Percentiles rank a stretch among this genome's conserved stretches.
Conservation (phyloP, 1,284 basidiomycete genomes). For the Melampsora americana region DNA sequence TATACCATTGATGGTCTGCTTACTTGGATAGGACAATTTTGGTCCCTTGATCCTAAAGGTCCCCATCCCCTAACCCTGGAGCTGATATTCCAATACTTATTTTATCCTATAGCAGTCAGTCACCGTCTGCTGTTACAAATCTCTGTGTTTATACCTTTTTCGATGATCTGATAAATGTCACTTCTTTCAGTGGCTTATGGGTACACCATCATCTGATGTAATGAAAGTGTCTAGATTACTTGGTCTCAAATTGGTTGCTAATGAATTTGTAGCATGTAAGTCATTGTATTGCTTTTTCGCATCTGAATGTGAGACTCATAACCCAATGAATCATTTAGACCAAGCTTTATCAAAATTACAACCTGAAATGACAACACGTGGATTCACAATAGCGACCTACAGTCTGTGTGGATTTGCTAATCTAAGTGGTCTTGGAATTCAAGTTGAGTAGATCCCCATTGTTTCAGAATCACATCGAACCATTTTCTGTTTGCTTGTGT, state of each 20-base stretch:
- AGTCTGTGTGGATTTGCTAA: slow-evolving; percentile 88
- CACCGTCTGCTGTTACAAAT: too few species aligned
- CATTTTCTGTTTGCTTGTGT: slow-evolving; percentile 69
- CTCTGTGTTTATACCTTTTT: background rate
- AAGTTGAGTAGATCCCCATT: slow-evolving; percentile 53
- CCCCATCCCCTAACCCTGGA: slow-evolving; percentile 68
- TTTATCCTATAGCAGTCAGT: slow-evolving; percentile 69
- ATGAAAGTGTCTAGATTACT: slow-evolving; percentile 62
- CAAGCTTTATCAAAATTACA: slow-evolving; percentile 46
- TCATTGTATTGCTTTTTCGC: slow-evolving; percentile 54
- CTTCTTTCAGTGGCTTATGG: slow-evolving; percentile 64
- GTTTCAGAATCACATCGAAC: slow-evolving; percentile 53
- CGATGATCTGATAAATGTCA: background rate
- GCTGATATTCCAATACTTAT: slow-evolving; percentile 74
- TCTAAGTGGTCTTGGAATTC: slow-evolving; percentile 71
- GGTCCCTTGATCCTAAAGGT: slow-evolving; percentile 65
- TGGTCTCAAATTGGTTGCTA: slow-evolving; percentile 76
- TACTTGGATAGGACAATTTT: slow-evolving; percentile 82
- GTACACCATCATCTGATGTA: slow-evolving; percentile 56
- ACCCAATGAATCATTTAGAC: slow-evolving; percentile 46
- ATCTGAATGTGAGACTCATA: slow-evolving; percentile 45
- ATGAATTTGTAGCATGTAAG: slow-evolving; percentile 65
- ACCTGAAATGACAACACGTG: slow-evolving; percentile 65
- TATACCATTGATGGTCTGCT: slow-evolving; percentile 77
- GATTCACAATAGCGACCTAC: slow-evolving; percentile 73